Evolutionary conservation across 345 rosid species (phyloP), one percentile per base, ranked within the genome.

Genomic region (Garcia nutans): DNA sequence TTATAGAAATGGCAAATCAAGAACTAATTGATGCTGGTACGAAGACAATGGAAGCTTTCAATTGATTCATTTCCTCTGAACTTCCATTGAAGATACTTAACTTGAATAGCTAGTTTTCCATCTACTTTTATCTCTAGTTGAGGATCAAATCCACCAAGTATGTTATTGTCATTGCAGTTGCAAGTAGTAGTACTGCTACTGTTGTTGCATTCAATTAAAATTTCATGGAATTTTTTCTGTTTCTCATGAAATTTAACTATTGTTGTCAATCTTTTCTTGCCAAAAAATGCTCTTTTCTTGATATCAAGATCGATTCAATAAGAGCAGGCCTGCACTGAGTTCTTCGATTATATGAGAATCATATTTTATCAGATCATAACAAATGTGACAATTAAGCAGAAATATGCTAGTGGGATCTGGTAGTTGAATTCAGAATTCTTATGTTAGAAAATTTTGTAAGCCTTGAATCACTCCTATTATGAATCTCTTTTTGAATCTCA

Each of bases 1-100:
- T 19, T 71, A 33, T 78, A 96, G 99, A 90, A 56, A 93, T 93
- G 99, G 86, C 97, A 65, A 93, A 96, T 78, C 98, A 96, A 86
- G 91, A 96, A 80, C 97, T 93, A 68, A 68, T 96, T 41, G 83
- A 82, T 88, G 90, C 91, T 77, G 98, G 99, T 72, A 83, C 1
- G 75, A 85, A 91, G 82, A 88, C 89, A 79, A 93, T 93, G 97
- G 94, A 96, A 28, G 31, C 31, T 28, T 28, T 63, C 42, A 3
- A 88, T 76, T 3, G 83, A 78, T 74, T 78, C 84, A 60, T 85
- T 89, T 23, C 92, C 92, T 76, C 92, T 87, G 23, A 89, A 85
- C 64, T 89, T 87, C 90, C 92, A 85, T 8, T 87, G 92, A 15
- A 88, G 86, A 70, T 84, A 88, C 74, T 85, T 87, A 31, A 86